Evolutionary conservation across 1,139 yeast species (phyloP), one percentile per base, ranked within the genome.

Genomic region (Debaryomyces coudertii): DNA sequence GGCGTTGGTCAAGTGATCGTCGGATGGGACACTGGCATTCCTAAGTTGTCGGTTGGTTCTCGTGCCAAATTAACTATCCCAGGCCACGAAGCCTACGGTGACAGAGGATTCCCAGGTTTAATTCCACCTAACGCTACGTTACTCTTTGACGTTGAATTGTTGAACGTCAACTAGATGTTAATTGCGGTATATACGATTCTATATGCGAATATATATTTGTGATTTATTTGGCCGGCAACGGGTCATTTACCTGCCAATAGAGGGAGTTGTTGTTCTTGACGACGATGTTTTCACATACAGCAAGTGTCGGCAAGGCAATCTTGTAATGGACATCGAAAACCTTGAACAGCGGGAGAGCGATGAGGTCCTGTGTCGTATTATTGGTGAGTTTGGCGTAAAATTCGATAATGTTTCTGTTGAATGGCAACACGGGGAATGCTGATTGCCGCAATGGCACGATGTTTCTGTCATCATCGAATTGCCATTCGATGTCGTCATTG

Each of bases 51-150:
- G 48, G 79, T 90, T 48, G 98, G 98, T 57, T 90, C 95, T 70
- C 87, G 86, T 76, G 96, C 97, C 46, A 80, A 86, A 65, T 77
- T 93, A 66, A 90, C 95, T 59, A 90, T 92, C 61, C 95, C 97
- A 58, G 93, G 96, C 51, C 85, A 87, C 61, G 87, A 89, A 70
- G 99, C 95, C 55, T 93, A 93, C 72, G 97, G 97, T 53, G 79
- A 82, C 54, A 85, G 96, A 69, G 98, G 97, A 42, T 89, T 87
- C 83, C 97, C 97, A 53, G 96, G 96, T 56, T 77, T 89, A 62
- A 93, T 93, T 65, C 98, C 98, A 53, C 96, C 97, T 57, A 89
- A 90, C 68, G 95, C 97, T 52, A 90, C 97, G 55, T 81, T 93
- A 71, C 74, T 89, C 58, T 92, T 92, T 60, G 97, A 90, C 62